Evolutionary conservation across 441 rosid species (phyloP), one percentile per base, ranked within the genome.

Genomic region (Rhodomyrtus psidioides): DNA sequence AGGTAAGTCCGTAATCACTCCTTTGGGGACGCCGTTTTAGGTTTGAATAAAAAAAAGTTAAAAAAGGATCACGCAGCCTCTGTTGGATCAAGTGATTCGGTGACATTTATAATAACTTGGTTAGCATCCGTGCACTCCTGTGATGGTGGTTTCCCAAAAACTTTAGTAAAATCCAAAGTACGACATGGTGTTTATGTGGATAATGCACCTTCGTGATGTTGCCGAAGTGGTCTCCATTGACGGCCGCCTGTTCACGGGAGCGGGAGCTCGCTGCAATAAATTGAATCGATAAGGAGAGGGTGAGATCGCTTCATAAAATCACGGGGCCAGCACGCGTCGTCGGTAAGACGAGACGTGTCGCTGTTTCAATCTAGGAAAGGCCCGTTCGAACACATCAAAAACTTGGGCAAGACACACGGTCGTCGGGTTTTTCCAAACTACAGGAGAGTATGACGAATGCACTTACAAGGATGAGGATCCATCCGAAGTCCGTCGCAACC

Each of bases 401-500:
- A 30, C 44, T 30, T 1, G 75, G 75, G 75, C 2, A 24, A 62
- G 44, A 62, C 75, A 62, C 75, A 30, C 30, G 75, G 55, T 53
- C 21, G 21, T 51, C 17, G 55, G 7, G 55, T 49, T 49, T 49
- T 10, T 10, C 6, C 53, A 55, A 23, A 46, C 23, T 28, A 24
- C 19, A 42, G 30, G 82, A 26, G 53, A 70, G 21, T 15, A 21
- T 15, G 53, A 16, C 23, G 21, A 26, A 27, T 81, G 59, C 2
- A 81, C 85, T 85, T 89, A 90, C 89, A 57, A 34, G 81, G 89
- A 53, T 82, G 88, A 53, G 86, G 85, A 1, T 84, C 46, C 70
- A n/a, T 59, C 12, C 70, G 83, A n/a, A 89, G 90, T 85, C 88
- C 83, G 19, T 85, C 84, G 17, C 87, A 84, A 53, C 84, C 55